Evolutionary conservation across 495 filamentous ascomycete species (phyloP).

Genomic region (Peziza echinospora): DNA sequence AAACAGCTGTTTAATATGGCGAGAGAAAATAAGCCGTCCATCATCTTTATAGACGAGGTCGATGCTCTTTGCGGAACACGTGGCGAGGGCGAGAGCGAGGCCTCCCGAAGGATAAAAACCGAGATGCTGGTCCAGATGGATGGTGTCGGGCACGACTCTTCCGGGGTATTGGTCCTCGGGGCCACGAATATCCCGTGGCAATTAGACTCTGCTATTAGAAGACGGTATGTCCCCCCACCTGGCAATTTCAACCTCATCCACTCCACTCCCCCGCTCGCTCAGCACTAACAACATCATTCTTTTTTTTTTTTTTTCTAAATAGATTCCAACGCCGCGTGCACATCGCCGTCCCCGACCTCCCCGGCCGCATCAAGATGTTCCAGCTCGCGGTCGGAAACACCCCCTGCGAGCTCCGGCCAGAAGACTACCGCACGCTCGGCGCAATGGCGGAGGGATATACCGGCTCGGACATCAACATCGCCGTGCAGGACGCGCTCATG

Average conservation of each 20-base stretch:
- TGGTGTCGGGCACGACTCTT: conserved; percentile 83
- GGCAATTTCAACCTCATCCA: neutral
- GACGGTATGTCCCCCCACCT: no score
- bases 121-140: conserved; percentile 99
- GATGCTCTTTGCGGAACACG: conserved; percentile 90
- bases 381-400: conserved; percentile 80
- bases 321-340: conserved; percentile 95
- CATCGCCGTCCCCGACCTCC: conserved; percentile 72
- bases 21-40: conserved; percentile 89
- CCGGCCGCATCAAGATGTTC: conserved; percentile 90
- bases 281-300: neutral
- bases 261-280: neutral
- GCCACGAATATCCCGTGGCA: conserved; percentile 99
- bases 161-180: conserved; percentile 82
- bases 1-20: conserved; percentile 97
- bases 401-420: conserved; percentile 56
- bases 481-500: conserved; percentile 94
- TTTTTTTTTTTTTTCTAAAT: no score
- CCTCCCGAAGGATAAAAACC: conserved; percentile 91
- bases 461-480: conserved; percentile 87
- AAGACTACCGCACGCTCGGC: conserved; percentile 60
- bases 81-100: conserved; percentile 94
- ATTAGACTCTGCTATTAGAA: conserved; percentile 87
- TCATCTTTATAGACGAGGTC: conserved; percentile 99
- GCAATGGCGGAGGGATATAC: conserved; percentile 80